Conservation (phyloP, 1,284 basidiomycete species). For the Vanrija sp. region DNA sequence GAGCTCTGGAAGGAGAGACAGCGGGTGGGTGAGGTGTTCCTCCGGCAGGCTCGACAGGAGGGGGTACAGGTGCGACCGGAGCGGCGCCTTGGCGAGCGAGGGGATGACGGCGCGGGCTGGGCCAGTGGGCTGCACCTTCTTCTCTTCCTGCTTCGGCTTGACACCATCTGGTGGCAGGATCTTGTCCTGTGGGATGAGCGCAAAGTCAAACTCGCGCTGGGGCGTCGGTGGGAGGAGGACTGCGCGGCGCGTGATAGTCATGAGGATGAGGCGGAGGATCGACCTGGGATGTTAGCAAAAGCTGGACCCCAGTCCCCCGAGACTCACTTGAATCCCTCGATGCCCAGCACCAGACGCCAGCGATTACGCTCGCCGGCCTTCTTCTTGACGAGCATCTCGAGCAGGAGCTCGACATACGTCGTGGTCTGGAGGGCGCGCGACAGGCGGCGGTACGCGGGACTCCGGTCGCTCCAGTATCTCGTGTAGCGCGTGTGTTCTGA, state of each 20-base stretch:
- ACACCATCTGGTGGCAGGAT: neutral
- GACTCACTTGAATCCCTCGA: slow-evolving; percentile 75
- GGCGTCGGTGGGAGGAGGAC: slow-evolving; percentile 70
- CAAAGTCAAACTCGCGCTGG: slow-evolving; percentile 76
- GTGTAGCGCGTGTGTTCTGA: slow-evolving; percentile 59
- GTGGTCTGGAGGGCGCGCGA: slow-evolving; percentile 68
- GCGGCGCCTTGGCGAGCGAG: slow-evolving; percentile 54
- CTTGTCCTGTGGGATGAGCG: slow-evolving; percentile 54
- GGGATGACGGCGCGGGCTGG: slow-evolving; percentile 49
- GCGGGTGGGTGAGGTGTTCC: slow-evolving; percentile 30
- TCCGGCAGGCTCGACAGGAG: slow-evolving; percentile 36
- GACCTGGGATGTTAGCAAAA: slow-evolving; percentile 54
- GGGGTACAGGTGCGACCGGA: slow-evolving; percentile 50
- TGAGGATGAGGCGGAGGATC: slow-evolving; percentile 63
- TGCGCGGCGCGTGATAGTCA: slow-evolving; percentile 69
- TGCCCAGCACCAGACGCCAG: slow-evolving; percentile 67
- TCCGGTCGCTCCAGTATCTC: slow-evolving; percentile 69
- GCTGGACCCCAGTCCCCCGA: slow-evolving; percentile 11
- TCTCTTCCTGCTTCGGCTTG: neutral
- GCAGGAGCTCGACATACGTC: slow-evolving; percentile 70
- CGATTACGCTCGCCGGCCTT: slow-evolving; percentile 54
- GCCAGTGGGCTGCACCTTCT: slow-evolving; percentile 25
- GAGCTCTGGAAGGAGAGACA: slow-evolving; percentile 36
- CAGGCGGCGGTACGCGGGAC: slow-evolving; percentile 66
- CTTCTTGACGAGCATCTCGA: slow-evolving; percentile 79